Conservation (phyloP, 306 rosid species). For the Cucurbita argyrosperma region DNA sequence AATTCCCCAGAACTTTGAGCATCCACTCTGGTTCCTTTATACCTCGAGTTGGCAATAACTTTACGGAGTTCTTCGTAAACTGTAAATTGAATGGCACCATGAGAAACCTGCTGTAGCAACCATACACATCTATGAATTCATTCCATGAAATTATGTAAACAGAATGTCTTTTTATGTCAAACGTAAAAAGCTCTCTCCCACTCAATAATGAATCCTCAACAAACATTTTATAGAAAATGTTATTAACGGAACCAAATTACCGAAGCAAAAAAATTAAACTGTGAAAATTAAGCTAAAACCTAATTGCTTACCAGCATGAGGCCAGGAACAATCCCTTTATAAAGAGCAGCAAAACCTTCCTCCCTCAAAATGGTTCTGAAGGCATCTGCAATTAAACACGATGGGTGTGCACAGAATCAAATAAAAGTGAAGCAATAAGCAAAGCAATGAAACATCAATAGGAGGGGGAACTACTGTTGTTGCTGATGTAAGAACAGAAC, state of each 20-base stretch:
- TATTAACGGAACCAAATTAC: not conserved
- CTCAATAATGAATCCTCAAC: not conserved
- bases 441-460: not conserved
- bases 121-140: slow-evolving; percentile 6
- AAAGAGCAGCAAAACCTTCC: slow-evolving; percentile 72
- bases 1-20: slow-evolving; percentile 27
- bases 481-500: not conserved
- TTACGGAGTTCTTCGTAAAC: slow-evolving; percentile 80
- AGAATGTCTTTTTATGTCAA: not conserved
- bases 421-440: slow-evolving; percentile 7
- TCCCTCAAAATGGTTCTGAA: slow-evolving; percentile 79
- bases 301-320: slow-evolving; percentile 64
- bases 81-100: slow-evolving; percentile 88
- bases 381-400: slow-evolving; percentile 57
- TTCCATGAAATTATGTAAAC: not conserved
- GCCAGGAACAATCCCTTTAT: slow-evolving; percentile 75
- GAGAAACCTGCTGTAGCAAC: slow-evolving; percentile 76
- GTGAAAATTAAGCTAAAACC: slow-evolving; percentile 3
- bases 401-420: not conserved
- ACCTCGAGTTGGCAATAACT: slow-evolving; percentile 41
- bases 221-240: not conserved
- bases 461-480: not conserved
- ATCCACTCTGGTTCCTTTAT: slow-evolving; percentile 17
- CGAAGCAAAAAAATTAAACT: not conserved
- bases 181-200: not conserved